A percentile compares a stretch with the other conserved stretches of the same genome.
These are phyloP conservation scores for Pseudocercospora fijiensis DNA, from an alignment of 2,329 filamentous ascomycete genomes.

Conservation along the genomic window DNA sequence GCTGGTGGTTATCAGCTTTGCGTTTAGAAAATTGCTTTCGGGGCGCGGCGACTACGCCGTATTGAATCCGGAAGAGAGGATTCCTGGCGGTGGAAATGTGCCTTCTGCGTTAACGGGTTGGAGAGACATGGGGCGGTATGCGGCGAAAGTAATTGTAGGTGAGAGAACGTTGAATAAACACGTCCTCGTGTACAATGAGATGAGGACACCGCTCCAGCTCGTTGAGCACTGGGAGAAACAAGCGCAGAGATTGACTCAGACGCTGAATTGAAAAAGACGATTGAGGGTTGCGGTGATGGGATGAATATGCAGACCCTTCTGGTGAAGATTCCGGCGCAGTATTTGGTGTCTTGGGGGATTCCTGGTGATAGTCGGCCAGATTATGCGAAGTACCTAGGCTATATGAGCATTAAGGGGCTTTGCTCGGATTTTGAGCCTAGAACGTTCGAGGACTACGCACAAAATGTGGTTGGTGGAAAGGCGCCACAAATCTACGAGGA, in stretches of 20 bases:
- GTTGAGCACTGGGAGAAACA: constrained; percentile 49
- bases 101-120: constrained; percentile 50
- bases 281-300: constrained; percentile 33
- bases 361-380: constrained; percentile 56
- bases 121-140: constrained; percentile 55
- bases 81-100: constrained; percentile 50
- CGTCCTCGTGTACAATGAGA: constrained; percentile 52
- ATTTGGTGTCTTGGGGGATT: constrained; percentile 49
- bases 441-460: constrained; percentile 43
- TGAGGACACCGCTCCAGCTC: constrained; percentile 50
- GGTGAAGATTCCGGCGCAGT: constrained; percentile 43
- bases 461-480: constrained; percentile 45
- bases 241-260: constrained; percentile 50
- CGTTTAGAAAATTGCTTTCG: constrained; percentile 48
- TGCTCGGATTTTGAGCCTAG: constrained; percentile 53
- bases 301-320: background rate
- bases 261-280: constrained; percentile 39
- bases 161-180: constrained; percentile 54
- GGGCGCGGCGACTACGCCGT: constrained; percentile 49
- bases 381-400: constrained; percentile 52
- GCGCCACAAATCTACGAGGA: constrained; percentile 27
- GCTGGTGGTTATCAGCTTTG: constrained; percentile 59
- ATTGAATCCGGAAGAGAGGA: constrained; percentile 38
- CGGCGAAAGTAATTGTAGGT: constrained; percentile 54
- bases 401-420: constrained; percentile 53